Percentiles rank a stretch among this genome's conserved stretches.
phyloP scores from a whole-genome alignment of 441 rosid species.

The Eruca vesicaria region DNA sequence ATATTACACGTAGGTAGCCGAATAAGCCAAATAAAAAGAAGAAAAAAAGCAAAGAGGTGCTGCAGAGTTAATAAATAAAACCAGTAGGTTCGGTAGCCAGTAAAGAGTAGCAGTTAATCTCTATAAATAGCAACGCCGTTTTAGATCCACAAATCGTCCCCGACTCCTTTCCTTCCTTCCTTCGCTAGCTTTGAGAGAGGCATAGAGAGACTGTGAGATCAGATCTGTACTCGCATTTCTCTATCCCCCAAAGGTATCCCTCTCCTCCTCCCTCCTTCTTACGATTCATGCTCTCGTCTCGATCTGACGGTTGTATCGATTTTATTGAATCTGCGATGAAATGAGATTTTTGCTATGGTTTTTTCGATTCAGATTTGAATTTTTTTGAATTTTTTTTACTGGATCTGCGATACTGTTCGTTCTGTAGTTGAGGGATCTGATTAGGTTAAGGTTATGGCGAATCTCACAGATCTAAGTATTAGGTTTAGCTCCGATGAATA shows the following conservation, averaged over 20 bases:
- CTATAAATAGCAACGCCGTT: slow-evolving; percentile 28
- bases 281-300: neutral
- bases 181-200: neutral
- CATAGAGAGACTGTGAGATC: neutral
- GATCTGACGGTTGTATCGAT: too few relatives aligned
- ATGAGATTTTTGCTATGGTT: neutral
- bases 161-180: slow-evolving; percentile 15
- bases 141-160: slow-evolving; percentile 8
- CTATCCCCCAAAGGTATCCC: neutral
- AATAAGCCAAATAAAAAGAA: slow-evolving; percentile 8
- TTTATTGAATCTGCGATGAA: neutral
- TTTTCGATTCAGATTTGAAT: slow-evolving; percentile 9
- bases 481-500: neutral
- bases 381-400: neutral
- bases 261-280: neutral
- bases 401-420: neutral
- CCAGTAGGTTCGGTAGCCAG: slow-evolving; percentile 31
- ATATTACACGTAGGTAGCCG: neutral
- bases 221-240: slow-evolving; percentile 10
- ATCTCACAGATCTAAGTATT: neutral
- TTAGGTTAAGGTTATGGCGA: neutral
- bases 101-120: slow-evolving; percentile 20
- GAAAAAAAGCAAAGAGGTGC: neutral
- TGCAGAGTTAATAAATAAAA: neutral
- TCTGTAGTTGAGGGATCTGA: neutral